These are phyloP conservation scores for Phyllosticta citriasiana DNA, from an alignment of 2,329 filamentous ascomycete genomes.

Conservation along the genomic window DNA sequence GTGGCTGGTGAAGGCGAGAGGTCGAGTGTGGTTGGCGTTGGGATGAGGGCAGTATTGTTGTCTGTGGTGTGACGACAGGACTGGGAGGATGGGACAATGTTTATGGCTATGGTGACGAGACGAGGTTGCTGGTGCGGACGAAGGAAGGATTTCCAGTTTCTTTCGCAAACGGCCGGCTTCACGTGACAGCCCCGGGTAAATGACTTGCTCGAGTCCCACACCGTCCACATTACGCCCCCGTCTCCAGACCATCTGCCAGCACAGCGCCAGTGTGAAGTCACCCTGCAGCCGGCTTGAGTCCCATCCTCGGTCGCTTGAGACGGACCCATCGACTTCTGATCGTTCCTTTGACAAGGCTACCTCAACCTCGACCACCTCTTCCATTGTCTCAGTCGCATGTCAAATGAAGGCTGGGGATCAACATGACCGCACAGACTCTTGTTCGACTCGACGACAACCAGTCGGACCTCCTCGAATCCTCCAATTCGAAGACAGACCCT, in stretches of 20 bases:
- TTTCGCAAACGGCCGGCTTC: not conserved
- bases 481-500: not conserved
- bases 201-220: not conserved
- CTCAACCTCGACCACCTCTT: not conserved
- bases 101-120: slow-evolving; percentile 7
- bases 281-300: not conserved
- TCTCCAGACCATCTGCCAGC: not conserved
- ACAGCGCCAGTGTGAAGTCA: not conserved
- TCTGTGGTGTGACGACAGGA: slow-evolving; percentile 10
- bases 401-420: not conserved
- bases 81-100: not conserved
- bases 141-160: slow-evolving; percentile 1
- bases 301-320: not conserved
- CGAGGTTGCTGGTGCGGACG: not conserved
- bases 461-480: not conserved
- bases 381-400: not conserved
- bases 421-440: not conserved
- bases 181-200: not conserved
- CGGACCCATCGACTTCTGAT: not conserved
- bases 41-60: not conserved
- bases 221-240: not conserved
- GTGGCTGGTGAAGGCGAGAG: not conserved
- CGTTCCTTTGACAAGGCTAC: not conserved
- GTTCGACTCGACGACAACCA: not conserved
- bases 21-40: slow-evolving; percentile 2